A percentile compares a stretch with the other conserved stretches of the same genome.
Evolutionary conservation across 305 asterid genomes (phyloP).

Genomic region (Fraxinus greggii): DNA sequence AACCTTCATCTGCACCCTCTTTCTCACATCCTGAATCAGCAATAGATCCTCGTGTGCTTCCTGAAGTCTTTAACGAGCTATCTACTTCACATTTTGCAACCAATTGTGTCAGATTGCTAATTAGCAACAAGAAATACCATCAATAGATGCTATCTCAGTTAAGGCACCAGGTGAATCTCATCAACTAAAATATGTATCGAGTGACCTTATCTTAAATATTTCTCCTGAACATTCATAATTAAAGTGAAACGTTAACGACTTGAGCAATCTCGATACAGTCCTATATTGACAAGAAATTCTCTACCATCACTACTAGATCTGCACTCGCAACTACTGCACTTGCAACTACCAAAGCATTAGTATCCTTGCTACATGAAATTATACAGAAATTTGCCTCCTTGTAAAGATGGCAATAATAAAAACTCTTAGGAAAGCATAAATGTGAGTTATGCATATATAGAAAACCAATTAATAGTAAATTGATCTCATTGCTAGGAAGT

Average conservation of each 20-base stretch:
- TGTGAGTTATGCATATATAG: slow-evolving; percentile 9
- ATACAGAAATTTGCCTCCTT: neutral
- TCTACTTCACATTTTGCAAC: slow-evolving; percentile 45
- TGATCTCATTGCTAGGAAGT: slow-evolving; percentile 9
- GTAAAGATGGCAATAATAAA: neutral
- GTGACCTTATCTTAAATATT: neutral
- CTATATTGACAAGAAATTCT: neutral
- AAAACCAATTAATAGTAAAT: neutral
- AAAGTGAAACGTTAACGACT: neutral
- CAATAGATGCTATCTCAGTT: neutral
- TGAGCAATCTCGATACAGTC: neutral
- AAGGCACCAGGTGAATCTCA: slow-evolving; percentile 8
- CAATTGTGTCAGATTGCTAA: slow-evolving; percentile 33
- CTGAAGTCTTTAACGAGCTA: slow-evolving; percentile 35
- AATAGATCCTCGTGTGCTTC: slow-evolving; percentile 34
- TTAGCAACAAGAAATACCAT: slow-evolving; percentile 21
- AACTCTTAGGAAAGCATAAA: slow-evolving; percentile 17
- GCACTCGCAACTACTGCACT: neutral
- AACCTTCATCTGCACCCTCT: slow-evolving; percentile 38
- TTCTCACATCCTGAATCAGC: slow-evolving; percentile 32
- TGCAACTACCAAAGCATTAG: neutral
- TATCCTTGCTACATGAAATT: neutral
- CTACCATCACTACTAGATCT: neutral
- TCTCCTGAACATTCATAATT: neutral
- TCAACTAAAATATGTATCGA: neutral